Evolutionary conservation across 78 protist genomes (phyloP).

Genomic region (Salpingoeca rosetta): DNA sequence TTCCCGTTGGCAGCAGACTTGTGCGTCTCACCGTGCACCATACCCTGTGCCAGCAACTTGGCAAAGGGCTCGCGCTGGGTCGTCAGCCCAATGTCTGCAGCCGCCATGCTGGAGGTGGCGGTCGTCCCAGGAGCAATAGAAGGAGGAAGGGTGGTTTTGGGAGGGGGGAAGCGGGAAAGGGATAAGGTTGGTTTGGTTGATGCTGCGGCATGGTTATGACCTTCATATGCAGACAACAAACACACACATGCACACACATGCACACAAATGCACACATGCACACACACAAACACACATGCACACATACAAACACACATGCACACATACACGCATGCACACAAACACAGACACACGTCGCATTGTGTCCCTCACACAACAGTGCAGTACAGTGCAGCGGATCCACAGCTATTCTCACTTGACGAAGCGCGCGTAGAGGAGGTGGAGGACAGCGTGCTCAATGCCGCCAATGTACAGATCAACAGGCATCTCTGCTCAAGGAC

Average conservation of each 20-base stretch:
- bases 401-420: slow-evolving; percentile 20
- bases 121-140: neutral
- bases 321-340: slow-evolving; percentile 37
- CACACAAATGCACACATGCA: no score
- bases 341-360: slow-evolving; percentile 62
- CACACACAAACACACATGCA: neutral
- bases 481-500: slow-evolving; percentile 39
- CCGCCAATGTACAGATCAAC: slow-evolving; percentile 86
- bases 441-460: slow-evolving; percentile 87
- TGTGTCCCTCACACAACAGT: neutral
- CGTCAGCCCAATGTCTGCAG: neutral
- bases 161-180: neutral
- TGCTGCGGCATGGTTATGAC: neutral
- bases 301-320: neutral
- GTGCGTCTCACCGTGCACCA: slow-evolving; percentile 51
- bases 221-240: neutral
- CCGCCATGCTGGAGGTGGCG: neutral
- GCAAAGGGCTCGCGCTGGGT: neutral
- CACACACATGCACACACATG: neutral
- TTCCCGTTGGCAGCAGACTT: neutral
- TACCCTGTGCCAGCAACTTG: slow-evolving; percentile 11
- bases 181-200: neutral
- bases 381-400: neutral
- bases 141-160: neutral
- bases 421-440: slow-evolving; percentile 84